Evolutionary conservation across 2,329 filamentous ascomycete genomes (phyloP).

Genomic region (Neocucurbitaria cava): DNA sequence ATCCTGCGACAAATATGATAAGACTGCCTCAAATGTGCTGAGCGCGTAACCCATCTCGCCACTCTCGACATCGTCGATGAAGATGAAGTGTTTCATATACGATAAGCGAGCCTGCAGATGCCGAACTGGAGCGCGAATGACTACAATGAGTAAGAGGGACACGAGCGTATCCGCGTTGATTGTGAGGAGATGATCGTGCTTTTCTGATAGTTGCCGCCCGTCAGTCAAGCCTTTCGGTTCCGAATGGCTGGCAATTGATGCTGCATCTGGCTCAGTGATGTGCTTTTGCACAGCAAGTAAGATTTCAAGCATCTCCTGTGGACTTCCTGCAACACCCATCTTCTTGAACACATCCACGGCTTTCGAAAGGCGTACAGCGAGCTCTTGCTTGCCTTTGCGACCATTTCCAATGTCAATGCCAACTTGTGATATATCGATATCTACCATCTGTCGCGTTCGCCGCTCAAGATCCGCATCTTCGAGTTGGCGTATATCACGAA

Average conservation of each 20-base stretch:
- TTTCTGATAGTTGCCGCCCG: constrained; percentile 54
- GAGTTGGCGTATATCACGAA: constrained; percentile 77
- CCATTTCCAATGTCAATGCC: constrained; percentile 86
- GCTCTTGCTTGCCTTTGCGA: constrained; percentile 77
- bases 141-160: constrained; percentile 86
- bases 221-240: constrained; percentile 32
- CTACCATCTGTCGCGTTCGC: constrained; percentile 91
- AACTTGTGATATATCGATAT: constrained; percentile 92
- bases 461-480: constrained; percentile 89
- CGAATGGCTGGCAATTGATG: constrained; percentile 32
- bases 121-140: constrained; percentile 87
- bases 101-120: constrained; percentile 85
- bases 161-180: constrained; percentile 92
- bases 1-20: constrained; percentile 85
- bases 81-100: constrained; percentile 98
- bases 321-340: constrained; percentile 77
- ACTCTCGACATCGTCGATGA: constrained; percentile 95
- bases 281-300: constrained; percentile 82
- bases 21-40: constrained; percentile 93
- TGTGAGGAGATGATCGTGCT: constrained; percentile 63
- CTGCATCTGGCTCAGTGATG: constrained; percentile 68
- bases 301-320: constrained; percentile 87
- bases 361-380: constrained; percentile 76
- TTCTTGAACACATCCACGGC: constrained; percentile 91
- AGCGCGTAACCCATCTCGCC: constrained; percentile 96